Conservation (phyloP, 1,284 basidiomycete genomes). For the Heterobasidion parviporum region DNA sequence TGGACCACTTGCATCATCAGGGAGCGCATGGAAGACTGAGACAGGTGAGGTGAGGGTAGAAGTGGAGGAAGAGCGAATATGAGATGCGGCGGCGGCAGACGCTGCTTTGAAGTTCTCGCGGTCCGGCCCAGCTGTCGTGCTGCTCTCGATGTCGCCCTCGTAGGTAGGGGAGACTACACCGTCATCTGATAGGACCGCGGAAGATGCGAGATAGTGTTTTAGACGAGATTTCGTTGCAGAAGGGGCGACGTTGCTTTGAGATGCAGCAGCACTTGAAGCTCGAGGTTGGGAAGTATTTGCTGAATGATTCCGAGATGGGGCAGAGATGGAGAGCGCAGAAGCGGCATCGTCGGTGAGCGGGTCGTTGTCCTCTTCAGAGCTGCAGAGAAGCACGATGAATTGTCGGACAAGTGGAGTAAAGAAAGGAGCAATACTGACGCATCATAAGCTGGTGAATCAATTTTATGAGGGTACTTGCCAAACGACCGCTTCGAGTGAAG, state of each 20-base stretch:
- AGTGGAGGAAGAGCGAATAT: conserved; percentile 33
- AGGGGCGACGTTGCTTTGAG: conserved; percentile 3
- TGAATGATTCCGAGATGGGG: conserved; percentile 17
- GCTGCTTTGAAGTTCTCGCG: conserved; percentile 17
- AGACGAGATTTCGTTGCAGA: conserved; percentile 14
- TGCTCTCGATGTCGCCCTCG: conserved; percentile 84
- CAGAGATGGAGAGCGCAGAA: conserved; percentile 37
- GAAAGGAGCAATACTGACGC: conserved; percentile 24
- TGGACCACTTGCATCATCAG: neutral
- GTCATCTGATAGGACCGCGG: conserved; percentile 54
- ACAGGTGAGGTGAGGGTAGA: conserved; percentile 45
- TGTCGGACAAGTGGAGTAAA: neutral
- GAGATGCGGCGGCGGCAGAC: conserved; percentile 16
- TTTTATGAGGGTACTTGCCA: conserved; percentile 47
- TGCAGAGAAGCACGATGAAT: neutral
- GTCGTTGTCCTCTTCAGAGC: conserved; percentile 76
- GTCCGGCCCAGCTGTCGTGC: conserved; percentile 48
- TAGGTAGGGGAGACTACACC: conserved; percentile 80
- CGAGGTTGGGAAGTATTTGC: conserved; percentile 17
- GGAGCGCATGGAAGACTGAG: conserved; percentile 19
- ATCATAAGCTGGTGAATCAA: conserved; percentile 72
- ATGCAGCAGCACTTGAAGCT: conserved; percentile 7
- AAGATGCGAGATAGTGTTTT: conserved; percentile 45
- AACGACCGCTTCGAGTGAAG: conserved; percentile 61
- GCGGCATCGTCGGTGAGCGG: conserved; percentile 67